These are phyloP conservation scores for Oryza brachyantha DNA, from an alignment of 176 grass and related monocot species.

Conservation along the genomic window DNA sequence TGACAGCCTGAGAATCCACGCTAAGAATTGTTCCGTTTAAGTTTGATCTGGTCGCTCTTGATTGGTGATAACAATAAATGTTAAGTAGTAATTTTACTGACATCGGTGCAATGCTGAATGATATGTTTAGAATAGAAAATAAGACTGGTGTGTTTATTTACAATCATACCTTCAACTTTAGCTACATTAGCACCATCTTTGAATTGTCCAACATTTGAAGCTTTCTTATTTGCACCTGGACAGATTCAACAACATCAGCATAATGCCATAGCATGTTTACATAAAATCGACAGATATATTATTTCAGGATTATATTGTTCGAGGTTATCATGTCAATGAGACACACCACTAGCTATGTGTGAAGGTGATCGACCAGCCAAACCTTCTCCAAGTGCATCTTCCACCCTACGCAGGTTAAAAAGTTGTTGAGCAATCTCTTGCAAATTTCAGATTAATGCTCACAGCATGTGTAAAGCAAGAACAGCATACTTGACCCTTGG, in stretches of 20 bases:
- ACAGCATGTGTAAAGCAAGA: conserved; percentile 18
- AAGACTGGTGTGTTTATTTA: background rate
- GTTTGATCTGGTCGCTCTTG: background rate
- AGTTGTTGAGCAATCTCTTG: conserved; percentile 27
- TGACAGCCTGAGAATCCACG: background rate
- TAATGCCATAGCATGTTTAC: background rate
- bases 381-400: conserved; percentile 77
- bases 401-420: conserved; percentile 55
- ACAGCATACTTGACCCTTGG: conserved; percentile 75
- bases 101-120: background rate
- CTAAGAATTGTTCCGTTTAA: conserved; percentile 8
- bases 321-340: conserved; percentile 6
- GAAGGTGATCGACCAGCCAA: conserved; percentile 62
- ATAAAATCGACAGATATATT: background rate
- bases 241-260: conserved; percentile 35
- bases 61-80: background rate
- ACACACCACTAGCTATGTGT: conserved; percentile 60
- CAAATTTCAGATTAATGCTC: conserved; percentile 8
- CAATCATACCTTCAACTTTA: conserved; percentile 67
- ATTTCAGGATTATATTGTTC: background rate
- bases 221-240: conserved; percentile 86
- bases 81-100: background rate
- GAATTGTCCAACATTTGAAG: conserved; percentile 58
- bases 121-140: conserved; percentile 10
- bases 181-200: conserved; percentile 69